Conservation (phyloP, 768 basidiomycete species). For the Cyclocybe cylindracea region DNA sequence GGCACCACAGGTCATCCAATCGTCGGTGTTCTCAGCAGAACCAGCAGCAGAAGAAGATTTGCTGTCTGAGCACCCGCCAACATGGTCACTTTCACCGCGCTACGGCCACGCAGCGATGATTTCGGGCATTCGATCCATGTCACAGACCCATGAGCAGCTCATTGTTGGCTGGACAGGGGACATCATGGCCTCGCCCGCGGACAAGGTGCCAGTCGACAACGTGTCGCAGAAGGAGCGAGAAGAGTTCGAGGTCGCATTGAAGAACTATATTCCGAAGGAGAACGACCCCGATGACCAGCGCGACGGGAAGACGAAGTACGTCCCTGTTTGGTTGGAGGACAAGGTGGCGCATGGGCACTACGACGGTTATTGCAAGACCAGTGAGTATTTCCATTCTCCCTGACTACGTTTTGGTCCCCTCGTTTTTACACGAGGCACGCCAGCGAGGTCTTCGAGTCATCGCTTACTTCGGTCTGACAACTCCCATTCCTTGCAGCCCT, state of each 20-base stretch:
- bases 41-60: too few species aligned
- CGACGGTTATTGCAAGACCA: conserved; percentile 97
- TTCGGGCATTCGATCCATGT: conserved; percentile 85
- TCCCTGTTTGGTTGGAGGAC: conserved; percentile 91
- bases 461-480: not conserved
- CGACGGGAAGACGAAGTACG: conserved; percentile 66
- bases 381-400: conserved; percentile 40
- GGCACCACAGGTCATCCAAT: conserved; percentile 5
- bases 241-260: conserved; percentile 66
- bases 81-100: conserved; percentile 78
- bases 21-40: too few species aligned
- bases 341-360: conserved; percentile 92
- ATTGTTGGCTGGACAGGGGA: conserved; percentile 96
- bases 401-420: not conserved
- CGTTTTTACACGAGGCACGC: too few species aligned
- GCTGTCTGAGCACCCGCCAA: conserved; percentile 4
- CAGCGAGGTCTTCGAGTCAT: too few species aligned
- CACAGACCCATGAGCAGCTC: conserved; percentile 84
- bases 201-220: conserved; percentile 46
- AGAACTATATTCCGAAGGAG: conserved; percentile 59
- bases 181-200: conserved; percentile 46
- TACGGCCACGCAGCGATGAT: conserved; percentile 96
- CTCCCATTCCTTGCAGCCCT: conserved; percentile 54
- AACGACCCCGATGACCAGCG: conserved; percentile 55
- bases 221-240: conserved; percentile 65